These are phyloP conservation scores for Pichia sp. DNA, from an alignment of 1,139 yeast species.

Conservation along the genomic window DNA sequence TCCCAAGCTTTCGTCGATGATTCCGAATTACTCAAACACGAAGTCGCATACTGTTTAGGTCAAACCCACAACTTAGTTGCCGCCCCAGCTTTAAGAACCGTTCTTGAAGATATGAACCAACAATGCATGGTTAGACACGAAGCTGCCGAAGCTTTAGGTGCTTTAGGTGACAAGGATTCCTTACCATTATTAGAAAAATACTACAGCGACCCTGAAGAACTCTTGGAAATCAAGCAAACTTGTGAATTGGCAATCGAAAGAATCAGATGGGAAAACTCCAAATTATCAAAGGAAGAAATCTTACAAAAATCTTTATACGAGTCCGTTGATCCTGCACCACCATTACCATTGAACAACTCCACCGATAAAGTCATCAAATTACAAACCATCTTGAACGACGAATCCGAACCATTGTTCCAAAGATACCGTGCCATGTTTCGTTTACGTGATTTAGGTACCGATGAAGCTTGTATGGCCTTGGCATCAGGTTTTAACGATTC, in stretches of 20 bases:
- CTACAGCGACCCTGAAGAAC: conserved; percentile 61
- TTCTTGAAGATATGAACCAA: conserved; percentile 63
- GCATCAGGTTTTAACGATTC: conserved; percentile 89
- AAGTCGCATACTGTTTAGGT: conserved; percentile 97
- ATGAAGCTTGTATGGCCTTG: conserved; percentile 88
- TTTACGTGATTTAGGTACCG: conserved; percentile 89
- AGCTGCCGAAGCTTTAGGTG: conserved; percentile 99
- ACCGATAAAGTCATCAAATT: conserved; percentile 62
- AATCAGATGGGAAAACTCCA: conserved; percentile 88
- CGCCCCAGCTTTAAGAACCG: conserved; percentile 72
- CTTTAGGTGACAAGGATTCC: conserved; percentile 83
- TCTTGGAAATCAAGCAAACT: conserved; percentile 90
- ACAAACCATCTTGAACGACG: conserved; percentile 70
- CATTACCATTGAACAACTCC: conserved; percentile 51
- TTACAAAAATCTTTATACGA: conserved; percentile 76
- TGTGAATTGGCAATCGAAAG: conserved; percentile 97
- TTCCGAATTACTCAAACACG: conserved; percentile 95
- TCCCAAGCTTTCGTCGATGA: conserved; percentile 77
- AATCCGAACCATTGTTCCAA: conserved; percentile 76
- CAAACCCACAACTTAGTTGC: conserved; percentile 86
- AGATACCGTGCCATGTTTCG: conserved; percentile 99
- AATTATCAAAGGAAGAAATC: conserved; percentile 57
- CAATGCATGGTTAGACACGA: conserved; percentile 98
- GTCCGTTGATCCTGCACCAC: conserved; percentile 98
- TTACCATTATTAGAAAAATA: conserved; percentile 64